Evolutionary conservation across 257 asterid genomes (phyloP).

Genomic region (Nicotiana paniculata): DNA sequence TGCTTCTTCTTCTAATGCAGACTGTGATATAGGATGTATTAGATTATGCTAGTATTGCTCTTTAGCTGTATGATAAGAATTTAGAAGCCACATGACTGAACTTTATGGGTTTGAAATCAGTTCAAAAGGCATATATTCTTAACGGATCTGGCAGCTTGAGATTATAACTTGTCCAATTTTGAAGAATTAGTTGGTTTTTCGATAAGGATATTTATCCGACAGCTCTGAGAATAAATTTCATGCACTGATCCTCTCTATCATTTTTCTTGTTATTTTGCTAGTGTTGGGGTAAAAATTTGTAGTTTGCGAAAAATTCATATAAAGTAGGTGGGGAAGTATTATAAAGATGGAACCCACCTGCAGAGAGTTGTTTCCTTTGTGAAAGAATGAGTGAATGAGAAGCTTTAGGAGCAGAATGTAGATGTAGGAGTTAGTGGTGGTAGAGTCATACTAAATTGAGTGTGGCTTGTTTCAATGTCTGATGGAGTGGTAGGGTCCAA

Average conservation of each 20-base stretch:
- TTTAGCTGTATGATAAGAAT: background rate
- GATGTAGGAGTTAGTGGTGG: conserved; percentile 45
- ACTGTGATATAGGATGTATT: background rate
- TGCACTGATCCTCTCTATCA: conserved; percentile 15
- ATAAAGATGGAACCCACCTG: conserved; percentile 44
- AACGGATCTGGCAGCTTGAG: background rate
- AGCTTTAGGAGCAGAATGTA: conserved; percentile 33
- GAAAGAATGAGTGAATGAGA: conserved; percentile 30
- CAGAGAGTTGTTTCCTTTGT: conserved; percentile 27
- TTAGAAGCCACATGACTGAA: background rate
- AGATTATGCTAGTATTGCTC: background rate
- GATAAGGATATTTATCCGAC: background rate
- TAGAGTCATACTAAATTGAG: conserved; percentile 26
- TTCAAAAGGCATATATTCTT: background rate
- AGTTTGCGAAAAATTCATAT: conserved; percentile 19
- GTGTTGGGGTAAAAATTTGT: background rate
- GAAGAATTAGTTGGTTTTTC: conserved; percentile 12
- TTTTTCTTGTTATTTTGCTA: conserved; percentile 9
- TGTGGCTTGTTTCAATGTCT: conserved; percentile 25
- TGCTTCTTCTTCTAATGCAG: conserved; percentile 5
- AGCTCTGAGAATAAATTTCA: conserved; percentile 12
- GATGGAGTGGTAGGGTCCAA: conserved; percentile 48
- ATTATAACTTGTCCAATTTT: conserved; percentile 4
- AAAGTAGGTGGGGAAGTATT: conserved; percentile 27
- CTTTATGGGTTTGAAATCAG: background rate